These are phyloP conservation scores for Ceriops zippeliana DNA, from an alignment of 345 rosid species.

Conservation along the genomic window DNA sequence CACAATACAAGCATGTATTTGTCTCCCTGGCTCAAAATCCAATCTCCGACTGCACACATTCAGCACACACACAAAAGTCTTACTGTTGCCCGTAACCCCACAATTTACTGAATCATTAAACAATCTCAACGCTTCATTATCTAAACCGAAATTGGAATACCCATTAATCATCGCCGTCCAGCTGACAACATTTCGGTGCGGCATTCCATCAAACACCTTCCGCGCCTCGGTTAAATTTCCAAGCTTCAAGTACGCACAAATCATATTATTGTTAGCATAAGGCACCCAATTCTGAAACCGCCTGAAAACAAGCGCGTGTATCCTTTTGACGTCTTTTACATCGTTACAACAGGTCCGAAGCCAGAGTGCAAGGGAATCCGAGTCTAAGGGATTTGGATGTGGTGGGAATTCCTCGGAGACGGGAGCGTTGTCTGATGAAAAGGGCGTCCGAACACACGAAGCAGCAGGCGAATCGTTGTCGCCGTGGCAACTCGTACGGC, in stretches of 20 bases:
- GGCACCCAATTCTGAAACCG: slow-evolving; percentile 32
- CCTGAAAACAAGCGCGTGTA: slow-evolving; percentile 60
- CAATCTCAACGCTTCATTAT: slow-evolving; percentile 53
- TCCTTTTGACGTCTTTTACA: slow-evolving; percentile 39
- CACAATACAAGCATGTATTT: slow-evolving; percentile 59
- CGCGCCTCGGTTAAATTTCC: slow-evolving; percentile 52
- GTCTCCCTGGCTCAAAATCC: slow-evolving; percentile 67
- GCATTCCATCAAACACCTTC: slow-evolving; percentile 76
- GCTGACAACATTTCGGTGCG: slow-evolving; percentile 54
- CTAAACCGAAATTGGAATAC: slow-evolving; percentile 45
- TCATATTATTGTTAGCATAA: slow-evolving; percentile 66
- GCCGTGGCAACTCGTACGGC: slow-evolving; percentile 12
- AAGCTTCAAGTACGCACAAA: slow-evolving; percentile 39
- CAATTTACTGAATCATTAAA: slow-evolving; percentile 36
- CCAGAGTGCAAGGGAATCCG: slow-evolving; percentile 49
- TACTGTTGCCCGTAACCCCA: slow-evolving; percentile 49
- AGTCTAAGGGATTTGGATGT: slow-evolving; percentile 13
- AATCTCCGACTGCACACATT: slow-evolving; percentile 53
- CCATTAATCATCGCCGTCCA: slow-evolving; percentile 84
- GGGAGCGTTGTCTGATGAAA: background rate
- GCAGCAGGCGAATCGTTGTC: slow-evolving; percentile 4
- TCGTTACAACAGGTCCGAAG: slow-evolving; percentile 46
- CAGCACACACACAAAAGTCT: slow-evolving; percentile 66
- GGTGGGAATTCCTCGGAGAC: background rate
- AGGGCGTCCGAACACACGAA: slow-evolving; percentile 9